phyloP scores from a whole-genome alignment of 495 filamentous ascomycete genomes.

The Xylaria castorea region DNA sequence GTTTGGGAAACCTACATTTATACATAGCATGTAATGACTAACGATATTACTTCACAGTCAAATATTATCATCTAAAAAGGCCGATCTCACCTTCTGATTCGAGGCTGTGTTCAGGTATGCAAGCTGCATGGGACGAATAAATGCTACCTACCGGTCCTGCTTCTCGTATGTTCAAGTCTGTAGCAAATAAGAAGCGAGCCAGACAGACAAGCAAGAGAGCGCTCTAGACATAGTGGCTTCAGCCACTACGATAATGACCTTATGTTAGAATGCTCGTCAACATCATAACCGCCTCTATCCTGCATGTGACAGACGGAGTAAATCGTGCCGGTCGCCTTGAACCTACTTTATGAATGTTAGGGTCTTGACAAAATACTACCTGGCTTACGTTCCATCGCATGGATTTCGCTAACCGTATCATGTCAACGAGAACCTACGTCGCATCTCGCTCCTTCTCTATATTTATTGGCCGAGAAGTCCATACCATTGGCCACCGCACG shows the following conservation, averaged over 20 bases:
- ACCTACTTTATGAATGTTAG: background rate
- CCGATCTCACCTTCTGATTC: background rate
- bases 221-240: background rate
- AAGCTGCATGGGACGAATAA: background rate
- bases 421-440: background rate
- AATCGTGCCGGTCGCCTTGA: background rate
- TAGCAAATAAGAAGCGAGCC: background rate
- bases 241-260: background rate
- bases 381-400: background rate
- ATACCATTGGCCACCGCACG: background rate
- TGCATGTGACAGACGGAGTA: background rate
- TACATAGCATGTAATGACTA: background rate
- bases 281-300: background rate
- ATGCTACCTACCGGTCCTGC: background rate
- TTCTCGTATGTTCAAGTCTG: background rate
- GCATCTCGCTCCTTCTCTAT: background rate
- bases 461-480: background rate
- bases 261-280: background rate
- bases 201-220: background rate
- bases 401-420: background rate
- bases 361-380: background rate
- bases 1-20: conserved; percentile 13
- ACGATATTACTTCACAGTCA: background rate
- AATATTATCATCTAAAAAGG: background rate
- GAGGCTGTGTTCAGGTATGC: background rate